Conservation (phyloP, 2,329 filamentous ascomycete species). For the Verticillium nonalfalfae region DNA sequence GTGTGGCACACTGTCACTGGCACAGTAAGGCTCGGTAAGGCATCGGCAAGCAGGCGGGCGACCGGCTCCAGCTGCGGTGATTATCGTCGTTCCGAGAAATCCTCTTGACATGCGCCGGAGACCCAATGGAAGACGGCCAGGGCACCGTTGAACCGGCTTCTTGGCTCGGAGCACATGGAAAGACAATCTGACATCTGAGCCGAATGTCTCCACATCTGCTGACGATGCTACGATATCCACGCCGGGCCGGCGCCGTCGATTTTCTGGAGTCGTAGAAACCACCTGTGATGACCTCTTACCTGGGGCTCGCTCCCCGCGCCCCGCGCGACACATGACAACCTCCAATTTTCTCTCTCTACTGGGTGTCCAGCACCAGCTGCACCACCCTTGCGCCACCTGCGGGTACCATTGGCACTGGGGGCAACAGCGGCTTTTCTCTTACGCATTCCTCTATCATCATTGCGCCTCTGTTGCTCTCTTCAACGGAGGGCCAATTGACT, state of each 20-base stretch:
- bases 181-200: neutral
- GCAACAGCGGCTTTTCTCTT: slow-evolving; percentile 1
- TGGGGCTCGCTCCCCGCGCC: neutral
- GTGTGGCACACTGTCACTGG: neutral
- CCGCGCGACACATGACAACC: neutral
- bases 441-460: slow-evolving; percentile 1
- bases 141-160: neutral
- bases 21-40: neutral
- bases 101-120: neutral
- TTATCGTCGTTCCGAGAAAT: slow-evolving; percentile 10
- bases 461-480: neutral
- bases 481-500: slow-evolving; percentile 1
- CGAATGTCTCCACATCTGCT: neutral
- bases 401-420: neutral
- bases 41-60: neutral
- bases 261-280: neutral
- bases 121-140: slow-evolving; percentile 1
- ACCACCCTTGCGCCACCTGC: neutral
- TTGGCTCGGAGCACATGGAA: slow-evolving; percentile 1
- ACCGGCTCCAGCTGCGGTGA: neutral
- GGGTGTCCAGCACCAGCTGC: neutral
- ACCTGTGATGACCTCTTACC: neutral
- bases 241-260: neutral
- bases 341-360: neutral
- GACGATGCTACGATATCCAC: neutral